Conservation (phyloP, 2,329 filamentous ascomycete genomes). For the Westerdykella sp. region DNA sequence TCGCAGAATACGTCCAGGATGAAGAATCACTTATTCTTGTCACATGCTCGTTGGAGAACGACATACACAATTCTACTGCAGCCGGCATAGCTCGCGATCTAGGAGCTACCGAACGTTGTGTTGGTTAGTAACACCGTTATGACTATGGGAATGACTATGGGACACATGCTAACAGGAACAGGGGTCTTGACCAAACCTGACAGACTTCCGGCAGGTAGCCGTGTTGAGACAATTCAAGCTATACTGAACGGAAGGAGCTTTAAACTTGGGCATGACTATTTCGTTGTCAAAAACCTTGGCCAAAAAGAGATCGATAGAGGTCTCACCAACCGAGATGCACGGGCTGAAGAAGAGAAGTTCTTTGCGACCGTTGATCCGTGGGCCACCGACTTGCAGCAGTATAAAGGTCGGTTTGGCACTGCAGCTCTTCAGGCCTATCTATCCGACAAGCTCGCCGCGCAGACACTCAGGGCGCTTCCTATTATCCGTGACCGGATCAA, state of each 20-base stretch:
- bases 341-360: conserved; percentile 46
- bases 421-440: conserved; percentile 44
- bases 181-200: conserved; percentile 86
- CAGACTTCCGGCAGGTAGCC: conserved; percentile 51
- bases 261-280: conserved; percentile 67
- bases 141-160: not conserved
- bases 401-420: conserved; percentile 48
- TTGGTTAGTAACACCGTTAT: conserved; percentile 22
- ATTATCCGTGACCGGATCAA: conserved; percentile 42
- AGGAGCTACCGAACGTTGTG: conserved; percentile 39
- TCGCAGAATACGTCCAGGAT: conserved; percentile 62
- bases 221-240: conserved; percentile 50
- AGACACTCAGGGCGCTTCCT: conserved; percentile 39
- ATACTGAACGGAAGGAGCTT: conserved; percentile 60
- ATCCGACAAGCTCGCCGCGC: conserved; percentile 44
- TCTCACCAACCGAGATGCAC: conserved; percentile 44
- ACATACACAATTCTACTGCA: conserved; percentile 69
- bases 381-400: conserved; percentile 36
- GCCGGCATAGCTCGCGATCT: conserved; percentile 47
- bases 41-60: conserved; percentile 69
- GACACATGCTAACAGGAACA: conserved; percentile 37
- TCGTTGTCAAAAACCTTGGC: conserved; percentile 61
- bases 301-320: conserved; percentile 45
- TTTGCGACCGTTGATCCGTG: conserved; percentile 45
- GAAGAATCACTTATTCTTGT: conserved; percentile 69